Percentiles rank a stretch among this genome's conserved stretches.
These are phyloP conservation scores for Coffea humblotiana DNA, from an alignment of 305 asterid species.

Conservation along the genomic window DNA sequence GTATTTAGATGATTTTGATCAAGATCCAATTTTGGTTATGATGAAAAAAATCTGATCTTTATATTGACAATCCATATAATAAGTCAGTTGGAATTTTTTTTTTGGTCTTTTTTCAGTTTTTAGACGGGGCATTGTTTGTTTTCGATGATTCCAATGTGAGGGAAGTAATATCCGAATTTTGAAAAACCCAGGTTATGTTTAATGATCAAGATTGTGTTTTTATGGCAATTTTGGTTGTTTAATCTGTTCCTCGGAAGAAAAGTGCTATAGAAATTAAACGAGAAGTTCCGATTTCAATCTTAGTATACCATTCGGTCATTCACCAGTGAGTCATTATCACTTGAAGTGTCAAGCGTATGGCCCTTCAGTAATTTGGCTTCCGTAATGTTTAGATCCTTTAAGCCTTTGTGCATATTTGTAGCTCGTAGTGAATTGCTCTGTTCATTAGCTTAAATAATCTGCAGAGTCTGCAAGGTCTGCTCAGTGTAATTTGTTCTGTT, in stretches of 20 bases:
- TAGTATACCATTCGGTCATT: too few relatives aligned
- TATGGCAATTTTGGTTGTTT: conserved; percentile 14
- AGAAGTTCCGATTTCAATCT: neutral
- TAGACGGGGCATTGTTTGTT: conserved; percentile 1
- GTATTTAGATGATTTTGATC: neutral
- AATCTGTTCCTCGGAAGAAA: conserved; percentile 3
- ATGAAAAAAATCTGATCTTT: conserved; percentile 18
- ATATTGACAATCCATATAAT: neutral
- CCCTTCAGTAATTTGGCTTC: neutral
- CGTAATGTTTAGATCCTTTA: neutral
- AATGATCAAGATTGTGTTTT: conserved; percentile 27
- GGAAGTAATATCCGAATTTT: neutral
- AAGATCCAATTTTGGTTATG: neutral
- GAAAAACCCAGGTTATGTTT: conserved; percentile 9
- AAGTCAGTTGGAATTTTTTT: too few relatives aligned
- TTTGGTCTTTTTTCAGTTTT: neutral
- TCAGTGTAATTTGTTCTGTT: conserved; percentile 9
- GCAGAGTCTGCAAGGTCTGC: neutral
- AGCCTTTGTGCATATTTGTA: neutral
- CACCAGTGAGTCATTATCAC: neutral
- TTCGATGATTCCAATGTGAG: conserved; percentile 9
- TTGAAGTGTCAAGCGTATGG: neutral
- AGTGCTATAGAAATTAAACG: neutral
- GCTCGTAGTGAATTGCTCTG: neutral
- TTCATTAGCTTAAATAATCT: neutral